A percentile compares a stretch with the other conserved stretches of the same genome.
Conservation (phyloP, 768 basidiomycete species). For the Suillus brevipes region DNA sequence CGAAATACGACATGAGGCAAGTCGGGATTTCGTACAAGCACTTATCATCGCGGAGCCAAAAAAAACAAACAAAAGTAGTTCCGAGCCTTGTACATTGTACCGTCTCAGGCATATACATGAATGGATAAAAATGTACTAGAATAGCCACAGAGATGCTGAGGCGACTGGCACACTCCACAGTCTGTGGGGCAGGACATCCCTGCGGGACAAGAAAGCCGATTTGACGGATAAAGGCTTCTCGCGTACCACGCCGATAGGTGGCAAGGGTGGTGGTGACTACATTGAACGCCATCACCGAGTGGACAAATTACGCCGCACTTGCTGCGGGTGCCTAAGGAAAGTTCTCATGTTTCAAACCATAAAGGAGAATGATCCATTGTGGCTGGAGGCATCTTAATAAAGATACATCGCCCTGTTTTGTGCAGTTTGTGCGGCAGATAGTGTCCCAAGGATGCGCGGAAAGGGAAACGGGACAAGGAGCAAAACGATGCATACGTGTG, state of each 20-base stretch:
- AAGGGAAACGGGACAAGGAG: neutral
- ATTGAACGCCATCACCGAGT: neutral
- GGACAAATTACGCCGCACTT: conserved; percentile 3
- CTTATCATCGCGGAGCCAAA: conserved; percentile 4
- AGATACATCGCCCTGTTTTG: neutral
- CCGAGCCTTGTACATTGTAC: neutral
- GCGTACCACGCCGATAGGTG: neutral
- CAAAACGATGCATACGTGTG: neutral
- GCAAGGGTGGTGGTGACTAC: neutral
- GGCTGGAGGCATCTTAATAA: neutral
- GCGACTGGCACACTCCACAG: neutral
- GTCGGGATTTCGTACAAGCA: conserved; percentile 7
- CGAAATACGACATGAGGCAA: neutral
- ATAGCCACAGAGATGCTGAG: neutral
- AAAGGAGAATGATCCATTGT: neutral
- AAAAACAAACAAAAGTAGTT: neutral
- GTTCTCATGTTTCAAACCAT: neutral
- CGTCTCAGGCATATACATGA: neutral
- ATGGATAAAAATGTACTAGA: neutral
- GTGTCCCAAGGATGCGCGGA: neutral
- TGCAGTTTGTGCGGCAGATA: neutral
- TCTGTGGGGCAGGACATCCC: neutral
- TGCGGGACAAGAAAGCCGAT: neutral
- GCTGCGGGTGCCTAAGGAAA: neutral
- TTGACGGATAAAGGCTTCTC: neutral